A percentile compares a stretch with the other conserved stretches of the same genome.
Evolutionary conservation across 192 early-diverging fungal species (phyloP).

Genomic region (Coemansia sp.): DNA sequence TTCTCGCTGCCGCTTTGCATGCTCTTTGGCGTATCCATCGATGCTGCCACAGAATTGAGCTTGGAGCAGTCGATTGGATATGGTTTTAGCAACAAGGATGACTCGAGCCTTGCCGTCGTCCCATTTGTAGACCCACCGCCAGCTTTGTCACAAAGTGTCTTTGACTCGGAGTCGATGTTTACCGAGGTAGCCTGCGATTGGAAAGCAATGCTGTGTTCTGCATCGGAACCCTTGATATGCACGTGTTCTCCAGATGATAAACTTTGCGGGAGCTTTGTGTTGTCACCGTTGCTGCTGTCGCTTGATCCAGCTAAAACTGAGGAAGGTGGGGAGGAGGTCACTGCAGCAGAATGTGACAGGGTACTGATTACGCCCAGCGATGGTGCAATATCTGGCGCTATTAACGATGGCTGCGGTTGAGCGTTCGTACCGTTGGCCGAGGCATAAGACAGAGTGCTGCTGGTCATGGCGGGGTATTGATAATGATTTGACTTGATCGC

Average conservation of each 20-base stretch:
- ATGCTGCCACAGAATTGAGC: neutral
- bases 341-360: neutral
- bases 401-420: neutral
- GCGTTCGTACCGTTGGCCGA: conserved; percentile 2
- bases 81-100: conserved; percentile 48
- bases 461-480: conserved; percentile 7
- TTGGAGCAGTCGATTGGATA: conserved; percentile 6
- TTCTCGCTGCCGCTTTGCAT: conserved; percentile 16
- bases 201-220: neutral
- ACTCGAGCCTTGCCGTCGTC: conserved; percentile 7
- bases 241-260: no score
- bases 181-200: neutral
- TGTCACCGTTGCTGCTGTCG: neutral
- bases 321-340: neutral
- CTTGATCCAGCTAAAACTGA: neutral
- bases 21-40: conserved; percentile 39
- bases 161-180: neutral
- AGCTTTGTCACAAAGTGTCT: neutral
- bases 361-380: neutral
- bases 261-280: neutral
- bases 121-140: neutral
- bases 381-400: neutral
- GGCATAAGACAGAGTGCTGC: conserved; percentile 15
- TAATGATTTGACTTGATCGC: neutral
- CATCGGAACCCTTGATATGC: neutral